phyloP scores from a whole-genome alignment of 257 asterid genomes.

The Nemophila menziesii region DNA sequence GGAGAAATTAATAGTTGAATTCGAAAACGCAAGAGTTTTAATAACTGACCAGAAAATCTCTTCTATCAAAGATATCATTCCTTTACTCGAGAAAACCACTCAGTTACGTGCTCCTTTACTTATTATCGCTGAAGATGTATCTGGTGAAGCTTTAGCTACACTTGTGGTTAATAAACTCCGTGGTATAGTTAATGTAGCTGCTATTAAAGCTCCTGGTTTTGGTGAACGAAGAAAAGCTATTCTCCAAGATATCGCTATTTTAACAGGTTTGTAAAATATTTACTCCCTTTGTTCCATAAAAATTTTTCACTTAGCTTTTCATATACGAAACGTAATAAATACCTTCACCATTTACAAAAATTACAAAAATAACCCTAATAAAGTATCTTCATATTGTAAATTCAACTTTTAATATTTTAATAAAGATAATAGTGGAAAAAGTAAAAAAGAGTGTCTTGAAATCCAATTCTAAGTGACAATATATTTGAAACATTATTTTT shows the following conservation, averaged over 20 bases:
- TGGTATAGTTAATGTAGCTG: slow-evolving; percentile 86
- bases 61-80: slow-evolving; percentile 82
- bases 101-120: slow-evolving; percentile 78
- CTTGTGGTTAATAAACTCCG: slow-evolving; percentile 94
- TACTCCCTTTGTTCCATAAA: too few species aligned
- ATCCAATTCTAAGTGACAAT: too few species aligned
- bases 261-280: slow-evolving; percentile 53
- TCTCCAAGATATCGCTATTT: slow-evolving; percentile 92
- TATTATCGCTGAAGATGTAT: slow-evolving; percentile 80
- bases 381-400: too few species aligned
- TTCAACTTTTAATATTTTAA: too few species aligned
- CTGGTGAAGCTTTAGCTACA: slow-evolving; percentile 98
- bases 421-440: too few species aligned
- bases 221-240: slow-evolving; percentile 94
- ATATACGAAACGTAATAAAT: too few species aligned
- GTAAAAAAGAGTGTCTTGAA: too few species aligned
- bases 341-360: too few species aligned
- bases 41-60: slow-evolving; percentile 88
- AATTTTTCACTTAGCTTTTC: background rate
- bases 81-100: slow-evolving; percentile 75
- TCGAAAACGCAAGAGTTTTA: slow-evolving; percentile 71
- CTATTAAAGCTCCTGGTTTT: slow-evolving; percentile 98
- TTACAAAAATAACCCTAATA: too few species aligned
- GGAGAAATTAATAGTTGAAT: slow-evolving; percentile 74
- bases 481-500: too few species aligned